Evolutionary conservation across 2,329 filamentous ascomycete species (phyloP).

Genomic region (Colletotrichum euphorbiae): DNA sequence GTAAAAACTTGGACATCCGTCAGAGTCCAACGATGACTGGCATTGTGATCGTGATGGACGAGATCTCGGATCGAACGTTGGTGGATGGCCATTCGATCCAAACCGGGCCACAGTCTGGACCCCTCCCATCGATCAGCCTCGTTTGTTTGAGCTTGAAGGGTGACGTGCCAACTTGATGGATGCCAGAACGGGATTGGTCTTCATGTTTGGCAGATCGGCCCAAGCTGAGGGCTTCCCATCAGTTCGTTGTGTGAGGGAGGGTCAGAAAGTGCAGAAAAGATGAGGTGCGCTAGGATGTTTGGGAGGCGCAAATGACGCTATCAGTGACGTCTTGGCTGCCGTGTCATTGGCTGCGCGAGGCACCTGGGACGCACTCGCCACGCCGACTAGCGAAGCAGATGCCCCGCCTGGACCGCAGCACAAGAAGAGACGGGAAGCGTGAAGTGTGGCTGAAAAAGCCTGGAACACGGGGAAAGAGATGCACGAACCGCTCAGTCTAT

Average conservation of each 20-base stretch:
- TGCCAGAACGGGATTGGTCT: neutral
- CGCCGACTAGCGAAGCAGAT: conserved; percentile 15
- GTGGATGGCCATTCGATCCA: conserved; percentile 1
- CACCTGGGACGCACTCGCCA: conserved; percentile 36
- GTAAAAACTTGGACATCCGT: neutral
- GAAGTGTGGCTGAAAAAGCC: conserved; percentile 40
- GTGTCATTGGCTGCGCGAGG: conserved; percentile 29
- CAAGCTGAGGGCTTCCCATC: neutral
- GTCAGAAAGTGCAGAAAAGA: neutral
- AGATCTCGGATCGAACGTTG: conserved; percentile 31
- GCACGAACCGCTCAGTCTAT: conserved; percentile 30
- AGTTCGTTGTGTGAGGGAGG: neutral
- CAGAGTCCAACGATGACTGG: neutral
- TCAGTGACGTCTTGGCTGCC: conserved; percentile 37
- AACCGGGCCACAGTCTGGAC: neutral
- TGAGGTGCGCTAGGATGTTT: neutral
- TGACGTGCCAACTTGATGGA: conserved; percentile 16
- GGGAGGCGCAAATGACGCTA: conserved; percentile 40
- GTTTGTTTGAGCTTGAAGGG: conserved; percentile 7
- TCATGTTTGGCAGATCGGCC: neutral
- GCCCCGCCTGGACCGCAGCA: neutral
- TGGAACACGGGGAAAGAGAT: conserved; percentile 26
- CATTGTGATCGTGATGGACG: neutral
- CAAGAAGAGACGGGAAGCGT: neutral
- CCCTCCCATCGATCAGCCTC: conserved; percentile 10